Evolutionary conservation across 1,139 yeast species (phyloP).

Genomic region (Geotrichum reessii): DNA sequence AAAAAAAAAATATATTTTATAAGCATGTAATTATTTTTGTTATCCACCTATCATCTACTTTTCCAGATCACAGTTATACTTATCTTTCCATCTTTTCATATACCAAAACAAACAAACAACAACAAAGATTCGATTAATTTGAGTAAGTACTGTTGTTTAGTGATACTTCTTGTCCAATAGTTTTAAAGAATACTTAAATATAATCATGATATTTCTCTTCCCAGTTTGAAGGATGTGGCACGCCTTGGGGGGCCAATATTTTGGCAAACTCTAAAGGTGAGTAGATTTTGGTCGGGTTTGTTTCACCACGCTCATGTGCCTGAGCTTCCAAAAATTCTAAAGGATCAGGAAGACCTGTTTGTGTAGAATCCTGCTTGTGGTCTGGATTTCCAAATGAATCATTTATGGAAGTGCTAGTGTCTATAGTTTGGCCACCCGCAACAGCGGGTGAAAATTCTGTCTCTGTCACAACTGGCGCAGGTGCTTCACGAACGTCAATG

Average conservation of each 20-base stretch:
- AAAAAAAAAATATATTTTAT: no score
- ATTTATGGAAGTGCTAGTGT: not conserved
- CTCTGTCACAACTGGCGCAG: slow-evolving; percentile 3
- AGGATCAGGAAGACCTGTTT: slow-evolving; percentile 28
- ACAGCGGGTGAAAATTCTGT: not conserved
- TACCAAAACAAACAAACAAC: no score
- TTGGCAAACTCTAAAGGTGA: slow-evolving; percentile 29
- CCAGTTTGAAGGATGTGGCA: slow-evolving; percentile 26
- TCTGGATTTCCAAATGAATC: not conserved
- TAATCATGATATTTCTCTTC: slow-evolving; percentile 29
- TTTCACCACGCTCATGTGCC: slow-evolving; percentile 11
- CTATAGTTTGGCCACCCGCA: not conserved
- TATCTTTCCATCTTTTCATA: no score
- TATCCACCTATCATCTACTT: no score
- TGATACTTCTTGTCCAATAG: not conserved
- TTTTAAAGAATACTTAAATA: not conserved
- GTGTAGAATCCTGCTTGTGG: slow-evolving; percentile 6
- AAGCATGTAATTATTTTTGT: no score
- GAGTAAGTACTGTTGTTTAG: not conserved
- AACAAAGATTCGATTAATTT: not conserved
- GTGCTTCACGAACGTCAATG: slow-evolving; percentile 19
- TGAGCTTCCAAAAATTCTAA: slow-evolving; percentile 26
- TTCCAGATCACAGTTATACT: no score
- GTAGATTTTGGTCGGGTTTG: slow-evolving; percentile 12
- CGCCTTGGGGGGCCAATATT: slow-evolving; percentile 23